These are phyloP conservation scores for Trichoderma lentiforme DNA, from an alignment of 2,329 filamentous ascomycete genomes.

Conservation along the genomic window DNA sequence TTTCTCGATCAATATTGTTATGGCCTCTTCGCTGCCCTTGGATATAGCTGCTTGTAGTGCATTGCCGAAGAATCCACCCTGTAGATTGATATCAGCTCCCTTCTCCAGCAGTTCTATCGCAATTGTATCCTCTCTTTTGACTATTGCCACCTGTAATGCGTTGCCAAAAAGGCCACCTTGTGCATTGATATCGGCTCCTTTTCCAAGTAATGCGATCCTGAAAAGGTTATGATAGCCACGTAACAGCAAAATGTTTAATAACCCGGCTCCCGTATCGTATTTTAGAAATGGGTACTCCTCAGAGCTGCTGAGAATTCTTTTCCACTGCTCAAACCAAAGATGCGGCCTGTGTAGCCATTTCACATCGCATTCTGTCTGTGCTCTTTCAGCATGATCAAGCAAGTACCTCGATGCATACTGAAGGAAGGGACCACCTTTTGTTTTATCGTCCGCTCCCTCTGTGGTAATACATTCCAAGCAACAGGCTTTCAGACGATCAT, in stretches of 20 bases:
- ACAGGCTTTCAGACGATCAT: not conserved
- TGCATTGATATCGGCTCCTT: not conserved
- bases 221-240: not conserved
- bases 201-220: not conserved
- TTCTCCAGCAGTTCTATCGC: not conserved
- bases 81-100: not conserved
- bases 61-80: not conserved
- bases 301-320: not conserved
- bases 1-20: not conserved
- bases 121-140: not conserved
- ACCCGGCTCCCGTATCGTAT: not conserved
- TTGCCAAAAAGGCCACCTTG: not conserved
- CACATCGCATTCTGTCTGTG: not conserved
- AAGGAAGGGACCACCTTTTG: not conserved
- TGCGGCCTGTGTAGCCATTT: not conserved
- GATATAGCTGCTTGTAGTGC: not conserved
- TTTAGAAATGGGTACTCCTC: not conserved
- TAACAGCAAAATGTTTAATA: not conserved
- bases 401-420: not conserved
- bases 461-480: not conserved
- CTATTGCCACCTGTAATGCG: not conserved
- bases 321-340: not conserved
- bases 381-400: not conserved
- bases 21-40: not conserved
- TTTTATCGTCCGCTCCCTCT: not conserved